phyloP scores from a whole-genome alignment of 179 eudicot genomes.

The Silene noctiflora region DNA sequence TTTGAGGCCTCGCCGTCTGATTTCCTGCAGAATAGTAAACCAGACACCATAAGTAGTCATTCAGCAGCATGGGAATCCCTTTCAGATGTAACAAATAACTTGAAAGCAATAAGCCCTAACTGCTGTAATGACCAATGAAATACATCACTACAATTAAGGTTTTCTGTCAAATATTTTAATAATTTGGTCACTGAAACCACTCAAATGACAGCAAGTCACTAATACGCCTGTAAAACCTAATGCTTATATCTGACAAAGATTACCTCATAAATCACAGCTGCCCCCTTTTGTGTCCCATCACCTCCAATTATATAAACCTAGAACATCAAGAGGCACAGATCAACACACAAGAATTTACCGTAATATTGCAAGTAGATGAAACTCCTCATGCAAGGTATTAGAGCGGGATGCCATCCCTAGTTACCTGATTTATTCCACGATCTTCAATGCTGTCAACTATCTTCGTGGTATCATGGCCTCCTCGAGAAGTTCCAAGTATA shows the following conservation, averaged over 20 bases:
- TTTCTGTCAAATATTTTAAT: neutral
- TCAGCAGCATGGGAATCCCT: neutral
- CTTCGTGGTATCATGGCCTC: conserved; percentile 50
- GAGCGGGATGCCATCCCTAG: neutral
- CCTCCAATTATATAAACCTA: conserved; percentile 54
- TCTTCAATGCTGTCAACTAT: conserved; percentile 59
- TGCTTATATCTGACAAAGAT: neutral
- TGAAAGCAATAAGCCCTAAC: neutral
- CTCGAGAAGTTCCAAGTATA: conserved; percentile 48
- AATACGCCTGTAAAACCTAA: neutral
- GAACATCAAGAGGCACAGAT: conserved; percentile 6
- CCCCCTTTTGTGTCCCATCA: conserved; percentile 56
- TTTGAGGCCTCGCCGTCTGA: conserved; percentile 48
- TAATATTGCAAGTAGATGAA: neutral
- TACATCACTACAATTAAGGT: neutral
- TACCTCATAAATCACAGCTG: conserved; percentile 47
- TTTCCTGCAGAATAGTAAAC: conserved; percentile 33
- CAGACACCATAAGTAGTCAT: conserved; percentile 10
- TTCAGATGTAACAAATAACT: neutral
- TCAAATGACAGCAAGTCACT: neutral
- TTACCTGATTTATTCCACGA: conserved; percentile 53
- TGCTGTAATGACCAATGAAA: neutral
- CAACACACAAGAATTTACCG: conserved; percentile 1
- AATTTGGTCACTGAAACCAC: neutral
- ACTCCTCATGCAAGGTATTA: neutral